Base-by-base conservation (phyloP, 2,329 filamentous ascomycete genomes). In the Aureobasidium subglaciale region DNA sequence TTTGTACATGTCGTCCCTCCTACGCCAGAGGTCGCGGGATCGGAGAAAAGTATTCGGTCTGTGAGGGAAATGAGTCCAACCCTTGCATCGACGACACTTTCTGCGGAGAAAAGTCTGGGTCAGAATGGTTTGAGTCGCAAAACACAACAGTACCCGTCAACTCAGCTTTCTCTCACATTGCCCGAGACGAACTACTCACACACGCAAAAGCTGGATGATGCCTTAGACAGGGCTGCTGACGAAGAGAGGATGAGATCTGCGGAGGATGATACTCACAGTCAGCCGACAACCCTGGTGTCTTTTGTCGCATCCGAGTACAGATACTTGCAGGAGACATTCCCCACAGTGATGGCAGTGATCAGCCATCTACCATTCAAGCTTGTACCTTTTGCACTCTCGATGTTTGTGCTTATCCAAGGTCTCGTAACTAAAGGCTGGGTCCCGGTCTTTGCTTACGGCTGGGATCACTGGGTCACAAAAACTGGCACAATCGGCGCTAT, bases 391-490 rank as follows among this genome's bases (percentile, higher is more conserved):
- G 82, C 85, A 0, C 83, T 90, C 56, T 76, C 79, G 59, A 89
- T 89, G 86, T 89, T 89, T 59, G 77, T 89, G 9, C 77, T 90
- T 0, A 86, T 89, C 0, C 85, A 90, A 64, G 85, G 79, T 0
- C 70, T 90, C 1, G 85, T 87, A 0, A 87, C 83, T 0, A 88
- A 86, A 60, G 86, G 86, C 10, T 89, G 86, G 86, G 82, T 89
- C 0, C 78, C 79, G 0, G 83, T 88, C 0, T 89, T 89, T 61
- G 86, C 85, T 0, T 75, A 86, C 49, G 86, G 85, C 1, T 89
- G 86, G 86, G 79, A 87, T 56, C 81, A 85, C 49, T 88, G 85
- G 85, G 84, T 87, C 0, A 70, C 75, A 9, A 85, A 79, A 64
- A 89, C 86, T 0, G 86, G 86, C 0, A 85, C 83, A 0, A 71